phyloP scores from a whole-genome alignment of 192 early-diverging fungal genomes.

The Obelidium mucronatum region DNA sequence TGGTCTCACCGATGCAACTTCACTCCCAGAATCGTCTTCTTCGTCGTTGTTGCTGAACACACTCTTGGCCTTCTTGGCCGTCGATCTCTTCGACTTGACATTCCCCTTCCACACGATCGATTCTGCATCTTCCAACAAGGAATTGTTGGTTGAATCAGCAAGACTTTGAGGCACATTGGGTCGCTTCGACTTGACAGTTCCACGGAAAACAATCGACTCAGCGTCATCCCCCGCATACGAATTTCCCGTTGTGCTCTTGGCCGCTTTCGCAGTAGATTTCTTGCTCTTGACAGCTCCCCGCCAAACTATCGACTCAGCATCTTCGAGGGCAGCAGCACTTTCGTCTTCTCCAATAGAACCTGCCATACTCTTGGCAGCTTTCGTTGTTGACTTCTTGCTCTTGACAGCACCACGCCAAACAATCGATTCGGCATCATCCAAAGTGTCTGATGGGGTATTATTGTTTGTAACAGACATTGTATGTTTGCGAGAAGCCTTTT shows the following conservation, averaged over 20 bases:
- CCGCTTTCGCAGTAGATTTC: constrained; percentile 8
- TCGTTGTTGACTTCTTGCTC: neutral
- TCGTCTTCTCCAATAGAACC: neutral
- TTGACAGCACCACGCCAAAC: constrained; percentile 20
- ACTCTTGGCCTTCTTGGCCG: constrained; percentile 12
- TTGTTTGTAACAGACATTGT: constrained; percentile 14
- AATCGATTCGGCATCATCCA: constrained; percentile 26
- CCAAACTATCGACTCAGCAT: constrained; percentile 34
- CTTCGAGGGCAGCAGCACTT: neutral
- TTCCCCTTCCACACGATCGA: constrained; percentile 31
- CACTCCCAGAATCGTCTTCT: neutral
- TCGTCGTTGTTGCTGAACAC: neutral
- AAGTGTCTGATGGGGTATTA: neutral
- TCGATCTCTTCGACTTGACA: constrained; percentile 30
- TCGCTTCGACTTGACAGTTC: constrained; percentile 22
- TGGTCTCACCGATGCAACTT: neutral
- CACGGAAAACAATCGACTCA: constrained; percentile 32
- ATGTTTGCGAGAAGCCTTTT: constrained; percentile 5
- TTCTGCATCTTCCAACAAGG: constrained; percentile 6
- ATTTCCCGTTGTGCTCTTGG: neutral
- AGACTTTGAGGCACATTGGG: neutral
- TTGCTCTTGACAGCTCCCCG: constrained; percentile 30
- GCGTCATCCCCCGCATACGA: constrained; percentile 1
- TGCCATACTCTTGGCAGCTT: neutral
- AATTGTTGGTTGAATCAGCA: neutral